Evolutionary conservation across 2,329 filamentous ascomycete genomes (phyloP).

Genomic region (Coleophoma cylindrospora): DNA sequence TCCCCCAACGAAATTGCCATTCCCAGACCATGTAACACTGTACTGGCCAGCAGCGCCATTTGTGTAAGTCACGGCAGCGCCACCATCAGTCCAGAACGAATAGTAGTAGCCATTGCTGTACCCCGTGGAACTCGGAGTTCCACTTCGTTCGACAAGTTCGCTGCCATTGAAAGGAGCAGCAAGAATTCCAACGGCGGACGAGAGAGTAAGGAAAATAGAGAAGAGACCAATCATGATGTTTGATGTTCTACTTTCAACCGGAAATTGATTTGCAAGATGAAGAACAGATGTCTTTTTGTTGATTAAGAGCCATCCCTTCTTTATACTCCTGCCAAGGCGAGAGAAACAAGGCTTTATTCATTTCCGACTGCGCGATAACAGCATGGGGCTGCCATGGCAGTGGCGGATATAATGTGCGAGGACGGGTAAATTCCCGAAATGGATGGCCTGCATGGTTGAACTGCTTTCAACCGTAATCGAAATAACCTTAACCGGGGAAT

Average conservation of each 20-base stretch:
- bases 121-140: slow-evolving; percentile 42
- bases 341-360: no score
- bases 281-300: no score
- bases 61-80: slow-evolving; percentile 44
- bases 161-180: slow-evolving; percentile 5
- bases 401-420: no score
- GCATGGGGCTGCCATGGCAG: no score
- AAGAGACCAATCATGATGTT: slow-evolving; percentile 13
- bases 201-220: slow-evolving; percentile 10
- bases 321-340: no score
- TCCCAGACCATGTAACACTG: slow-evolving; percentile 42
- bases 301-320: no score
- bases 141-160: slow-evolving; percentile 2
- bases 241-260: background rate
- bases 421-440: no score
- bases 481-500: no score
- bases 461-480: no score
- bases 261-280: no score
- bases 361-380: no score
- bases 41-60: slow-evolving; percentile 47
- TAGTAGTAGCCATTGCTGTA: slow-evolving; percentile 55
- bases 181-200: slow-evolving; percentile 5
- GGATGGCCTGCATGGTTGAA: no score
- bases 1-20: slow-evolving; percentile 41
- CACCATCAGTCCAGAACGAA: slow-evolving; percentile 54